Evolutionary conservation across 2,329 filamentous ascomycete species (phyloP).

Genomic region (Arthrobotrys sinensis): DNA sequence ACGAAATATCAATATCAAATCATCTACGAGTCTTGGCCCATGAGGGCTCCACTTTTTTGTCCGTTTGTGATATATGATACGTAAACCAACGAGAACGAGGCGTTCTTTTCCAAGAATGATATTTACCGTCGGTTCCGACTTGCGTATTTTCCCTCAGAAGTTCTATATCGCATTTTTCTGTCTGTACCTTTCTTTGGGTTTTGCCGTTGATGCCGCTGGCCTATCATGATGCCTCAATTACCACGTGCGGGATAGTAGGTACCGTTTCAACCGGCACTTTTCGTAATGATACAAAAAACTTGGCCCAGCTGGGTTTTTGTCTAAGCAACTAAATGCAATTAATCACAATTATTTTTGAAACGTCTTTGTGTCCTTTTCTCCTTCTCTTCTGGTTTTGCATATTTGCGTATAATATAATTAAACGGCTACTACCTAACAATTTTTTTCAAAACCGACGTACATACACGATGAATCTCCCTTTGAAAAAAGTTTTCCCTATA

Average conservation of each 20-base stretch:
- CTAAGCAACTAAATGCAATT: background rate
- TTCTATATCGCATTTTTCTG: background rate
- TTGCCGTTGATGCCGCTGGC: constrained; percentile 47
- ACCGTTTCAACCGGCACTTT: constrained; percentile 25
- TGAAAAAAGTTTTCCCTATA: background rate
- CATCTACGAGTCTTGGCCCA: constrained; percentile 46
- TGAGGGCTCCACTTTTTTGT: constrained; percentile 28
- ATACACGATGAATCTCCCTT: background rate
- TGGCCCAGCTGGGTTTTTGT: constrained; percentile 1
- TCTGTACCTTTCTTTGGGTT: constrained; percentile 5
- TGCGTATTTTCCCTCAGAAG: background rate
- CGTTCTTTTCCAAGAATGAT: background rate
- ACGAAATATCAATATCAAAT: constrained; percentile 42
- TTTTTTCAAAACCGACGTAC: constrained; percentile 19
- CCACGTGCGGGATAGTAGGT: constrained; percentile 34
- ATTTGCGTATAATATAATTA: background rate
- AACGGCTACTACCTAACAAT: background rate
- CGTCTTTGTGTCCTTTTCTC: background rate
- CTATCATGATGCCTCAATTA: constrained; percentile 55
- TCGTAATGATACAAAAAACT: constrained; percentile 15
- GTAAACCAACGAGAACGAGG: constrained; percentile 16
- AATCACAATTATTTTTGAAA: background rate
- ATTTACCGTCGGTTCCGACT: constrained; percentile 23
- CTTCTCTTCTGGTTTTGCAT: background rate
- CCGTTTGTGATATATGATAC: constrained; percentile 16